Evolutionary conservation across 1,284 basidiomycete species (phyloP), one percentile per base, ranked within the genome.

Genomic region (Schizophyllum amplum): DNA sequence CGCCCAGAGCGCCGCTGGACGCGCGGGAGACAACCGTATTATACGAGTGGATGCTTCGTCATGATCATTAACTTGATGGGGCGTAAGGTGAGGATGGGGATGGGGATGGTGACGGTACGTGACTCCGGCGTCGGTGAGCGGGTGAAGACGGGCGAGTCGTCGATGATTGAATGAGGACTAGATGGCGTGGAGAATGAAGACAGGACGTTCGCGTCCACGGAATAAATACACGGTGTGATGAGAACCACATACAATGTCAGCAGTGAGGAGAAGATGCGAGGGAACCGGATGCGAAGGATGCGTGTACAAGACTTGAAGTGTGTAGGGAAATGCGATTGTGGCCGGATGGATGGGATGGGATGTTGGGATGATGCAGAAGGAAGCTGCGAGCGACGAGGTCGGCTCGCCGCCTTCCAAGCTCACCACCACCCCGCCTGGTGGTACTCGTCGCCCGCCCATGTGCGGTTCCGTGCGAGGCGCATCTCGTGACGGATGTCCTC

Each of bases 401-500:
- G 20, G 24, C 48, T 20, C 20, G 24, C 20, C 48, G 9, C 48
- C 13, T 20, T 6, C 47, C 7, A 49, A 54, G 26, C 51, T n/a
- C 24, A 51, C 51, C 63, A 87, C 86, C 86, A 88, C 52, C 86
- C 86, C 21, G 77, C 65, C 59, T 72, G 75, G 67, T 88, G 86
- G 67, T 79, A 87, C 62, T 86, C 82, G 60, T 85, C 79, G 48
- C 21, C 48, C 22, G 82, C 82, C 83, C 82, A 87, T 65, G 82
- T 87, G 57, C 79, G 76, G 67, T 84, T 86, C 59, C 84, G 73
- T 55, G 79, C 77, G 64, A 86, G 24, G 21, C 20, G 20, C 21
- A 50, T 21, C 48, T 65, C 4, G 75, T 77, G 33, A 42, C 33
- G 33, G 17, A 42, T 42, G 33, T 42, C 53, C 59, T 60, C 60